These are phyloP conservation scores for Flammula alnicola DNA, from an alignment of 1,284 basidiomycete genomes.

Conservation along the genomic window DNA sequence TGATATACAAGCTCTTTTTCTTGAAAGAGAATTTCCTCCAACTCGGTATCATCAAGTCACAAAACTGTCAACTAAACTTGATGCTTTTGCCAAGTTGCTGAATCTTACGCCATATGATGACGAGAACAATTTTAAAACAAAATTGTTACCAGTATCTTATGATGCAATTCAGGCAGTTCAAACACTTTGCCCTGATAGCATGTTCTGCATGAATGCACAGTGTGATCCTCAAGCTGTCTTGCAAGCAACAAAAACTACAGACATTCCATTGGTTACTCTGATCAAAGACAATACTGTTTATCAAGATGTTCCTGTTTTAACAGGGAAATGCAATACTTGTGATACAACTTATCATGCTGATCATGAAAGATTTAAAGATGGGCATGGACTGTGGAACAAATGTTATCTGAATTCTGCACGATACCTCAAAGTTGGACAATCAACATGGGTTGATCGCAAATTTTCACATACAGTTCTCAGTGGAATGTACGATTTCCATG, in stretches of 20 bases:
- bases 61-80: conserved; percentile 2
- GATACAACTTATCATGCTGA: conserved; percentile 12
- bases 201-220: background rate
- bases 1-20: conserved; percentile 5
- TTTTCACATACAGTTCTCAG: no score
- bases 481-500: no score
- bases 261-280: conserved; percentile 10
- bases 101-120: conserved; percentile 12
- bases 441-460: no score
- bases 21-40: background rate
- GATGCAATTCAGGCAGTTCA: conserved; percentile 8
- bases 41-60: background rate
- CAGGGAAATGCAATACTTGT: conserved; percentile 14
- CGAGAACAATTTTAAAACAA: background rate
- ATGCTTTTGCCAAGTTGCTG: background rate
- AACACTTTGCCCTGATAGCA: conserved; percentile 10
- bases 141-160: conserved; percentile 9
- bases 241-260: background rate
- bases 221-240: background rate
- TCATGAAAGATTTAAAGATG: no score
- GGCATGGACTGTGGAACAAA: no score
- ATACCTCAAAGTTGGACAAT: no score
- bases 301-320: conserved; percentile 3
- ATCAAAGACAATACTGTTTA: background rate
- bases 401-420: no score